Conservation (phyloP, 495 filamentous ascomycete genomes). For the Penicillium canariense region DNA sequence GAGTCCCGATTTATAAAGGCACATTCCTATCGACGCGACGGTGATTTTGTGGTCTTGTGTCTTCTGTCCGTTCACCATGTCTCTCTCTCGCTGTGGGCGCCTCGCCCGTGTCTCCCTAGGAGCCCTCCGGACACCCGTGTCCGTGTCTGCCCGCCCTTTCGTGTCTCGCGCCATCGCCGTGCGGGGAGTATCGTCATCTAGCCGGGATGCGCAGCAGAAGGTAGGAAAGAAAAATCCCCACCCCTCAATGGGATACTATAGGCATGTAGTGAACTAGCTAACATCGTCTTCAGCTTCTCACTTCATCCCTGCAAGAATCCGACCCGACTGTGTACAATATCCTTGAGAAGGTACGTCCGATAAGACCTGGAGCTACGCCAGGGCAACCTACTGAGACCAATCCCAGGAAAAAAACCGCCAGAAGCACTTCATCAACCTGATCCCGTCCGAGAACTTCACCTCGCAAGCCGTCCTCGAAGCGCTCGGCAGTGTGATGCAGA, state of each 20-base stretch:
- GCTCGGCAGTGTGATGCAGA: conserved; percentile 97
- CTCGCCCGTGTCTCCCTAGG: conserved; percentile 41
- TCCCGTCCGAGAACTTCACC: conserved; percentile 98
- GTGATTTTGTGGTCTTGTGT: conserved; percentile 10
- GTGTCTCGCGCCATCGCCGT: conserved; percentile 27
- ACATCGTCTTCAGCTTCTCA: conserved; percentile 61
- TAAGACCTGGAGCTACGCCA: background rate
- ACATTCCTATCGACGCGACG: conserved; percentile 25
- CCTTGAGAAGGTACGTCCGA: conserved; percentile 73
- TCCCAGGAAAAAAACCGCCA: conserved; percentile 87
- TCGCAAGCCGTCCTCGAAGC: conserved; percentile 96
- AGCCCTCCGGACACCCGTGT: conserved; percentile 26
- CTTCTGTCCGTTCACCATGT: conserved; percentile 29
- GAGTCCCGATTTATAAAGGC: conserved; percentile 21
- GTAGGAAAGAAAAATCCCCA: conserved; percentile 18
- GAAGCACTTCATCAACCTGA: conserved; percentile 97
- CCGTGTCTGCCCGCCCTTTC: conserved; percentile 22
- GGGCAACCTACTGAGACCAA: conserved; percentile 14
- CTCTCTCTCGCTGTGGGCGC: conserved; percentile 43
- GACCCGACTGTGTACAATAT: conserved; percentile 86
- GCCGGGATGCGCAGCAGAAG: conserved; percentile 44
- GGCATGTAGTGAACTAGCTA: background rate
- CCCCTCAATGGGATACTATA: conserved; percentile 6
- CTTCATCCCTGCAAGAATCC: conserved; percentile 73
- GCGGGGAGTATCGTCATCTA: conserved; percentile 40